A percentile compares a stretch with the other conserved stretches of the same genome.
phyloP scores from a whole-genome alignment of 768 basidiomycete species.

The Lentinula sp. region DNA sequence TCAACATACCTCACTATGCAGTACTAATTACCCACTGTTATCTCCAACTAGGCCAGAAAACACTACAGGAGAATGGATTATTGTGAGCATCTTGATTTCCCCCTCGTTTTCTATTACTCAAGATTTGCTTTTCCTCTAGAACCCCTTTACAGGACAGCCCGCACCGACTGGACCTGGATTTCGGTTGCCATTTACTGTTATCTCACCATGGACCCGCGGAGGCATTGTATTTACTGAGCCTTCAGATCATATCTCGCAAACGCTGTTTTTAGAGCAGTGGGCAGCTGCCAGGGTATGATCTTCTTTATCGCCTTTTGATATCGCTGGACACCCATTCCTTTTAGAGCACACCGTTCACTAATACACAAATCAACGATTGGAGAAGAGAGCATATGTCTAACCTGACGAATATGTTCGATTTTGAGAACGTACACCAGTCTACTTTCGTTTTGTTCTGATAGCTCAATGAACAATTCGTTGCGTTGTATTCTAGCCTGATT shows the following conservation, averaged over 20 bases:
- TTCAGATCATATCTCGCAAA: constrained; percentile 3
- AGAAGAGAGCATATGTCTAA: constrained; percentile 8
- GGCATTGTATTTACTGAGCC: constrained; percentile 2
- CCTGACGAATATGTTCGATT: not conserved
- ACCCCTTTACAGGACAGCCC: constrained; percentile 1
- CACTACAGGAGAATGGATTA: constrained; percentile 1
- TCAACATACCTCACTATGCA: not conserved
- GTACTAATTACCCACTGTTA: not conserved
- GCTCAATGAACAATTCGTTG: not conserved
- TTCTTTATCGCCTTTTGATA: not conserved
- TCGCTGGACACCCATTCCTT: not conserved
- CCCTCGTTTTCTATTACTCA: not conserved
- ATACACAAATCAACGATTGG: constrained; percentile 6
- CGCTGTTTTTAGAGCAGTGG: constrained; percentile 4
- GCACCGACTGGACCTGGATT: constrained; percentile 4
- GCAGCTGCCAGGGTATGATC: not conserved
- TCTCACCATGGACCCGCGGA: constrained; percentile 8
- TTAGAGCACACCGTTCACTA: constrained; percentile 1
- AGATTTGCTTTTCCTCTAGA: not conserved
- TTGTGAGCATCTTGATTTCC: not conserved
- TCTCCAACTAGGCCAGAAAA: not conserved
- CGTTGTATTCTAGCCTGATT: not conserved
- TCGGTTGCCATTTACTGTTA: not conserved
- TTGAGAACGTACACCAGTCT: not conserved
- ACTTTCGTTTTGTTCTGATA: not conserved